Evolutionary conservation across 106 monocot genomes (phyloP), one percentile per base, ranked within the genome.

Genomic region (Acorus gramineus): DNA sequence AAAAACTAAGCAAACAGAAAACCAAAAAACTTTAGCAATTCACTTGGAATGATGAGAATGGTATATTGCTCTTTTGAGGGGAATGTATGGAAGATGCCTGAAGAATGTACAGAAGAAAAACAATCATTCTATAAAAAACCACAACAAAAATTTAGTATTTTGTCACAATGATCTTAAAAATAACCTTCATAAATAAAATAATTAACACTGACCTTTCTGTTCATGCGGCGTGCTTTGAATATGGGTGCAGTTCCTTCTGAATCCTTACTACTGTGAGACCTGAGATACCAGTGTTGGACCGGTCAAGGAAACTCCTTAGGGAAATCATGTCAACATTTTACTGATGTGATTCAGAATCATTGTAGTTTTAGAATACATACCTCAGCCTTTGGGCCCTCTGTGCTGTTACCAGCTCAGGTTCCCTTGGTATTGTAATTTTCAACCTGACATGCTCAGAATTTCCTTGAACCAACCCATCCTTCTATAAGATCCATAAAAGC

Each of bases 371-470:
- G 8, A 44, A 46, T 11, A 3, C 45, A 69, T 50, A 75, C 75
- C 80, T 75, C 50, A 78, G 66, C 53, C 68, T 78, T 66, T 74
- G 69, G 47, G 90, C 90, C 53, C 95, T 77, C 65, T 70, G 73
- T 63, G 80, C 76, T 7, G 90, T 96, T 79, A 77, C 79, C 49
- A 96, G 73, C 45, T 83, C 80, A 66, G 90, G 90, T 66, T 90
- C 85, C 74, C 72, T 82, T 8, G 90, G 95, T 71, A 90, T 76
- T 42, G 95, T 96, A 44, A 87, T 47, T 65, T 74, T 96, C 53
- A 75, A 56, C 64, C 69, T 96, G 64, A 71, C 46, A 55, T 10
- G 44, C 12, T 61, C 68, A 65, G 57, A 61, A 82, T 67, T 66
- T 11, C 57, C 53, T 60, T 75, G 62, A 67, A 9, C 43, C 42